These are phyloP conservation scores for Spiraea crenata DNA, from an alignment of 331 rosid genomes.

Conservation along the genomic window DNA sequence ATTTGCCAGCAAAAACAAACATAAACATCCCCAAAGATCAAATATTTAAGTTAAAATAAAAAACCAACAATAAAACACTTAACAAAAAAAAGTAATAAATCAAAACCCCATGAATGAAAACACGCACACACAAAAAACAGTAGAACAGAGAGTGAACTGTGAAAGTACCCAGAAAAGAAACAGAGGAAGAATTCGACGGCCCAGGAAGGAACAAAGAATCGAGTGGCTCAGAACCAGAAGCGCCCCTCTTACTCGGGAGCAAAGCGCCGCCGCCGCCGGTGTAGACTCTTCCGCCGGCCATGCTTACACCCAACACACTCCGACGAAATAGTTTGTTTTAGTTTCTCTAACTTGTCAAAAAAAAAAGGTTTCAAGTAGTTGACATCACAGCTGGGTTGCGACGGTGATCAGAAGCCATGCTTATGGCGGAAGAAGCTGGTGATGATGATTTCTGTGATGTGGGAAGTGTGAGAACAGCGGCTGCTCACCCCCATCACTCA, in stretches of 20 bases:
- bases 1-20: no score
- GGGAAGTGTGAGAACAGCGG: slow-evolving; percentile 93
- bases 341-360: not conserved
- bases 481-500: slow-evolving; percentile 92
- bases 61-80: not conserved
- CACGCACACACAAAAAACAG: not conserved
- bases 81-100: not conserved
- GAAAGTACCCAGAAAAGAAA: slow-evolving; percentile 38
- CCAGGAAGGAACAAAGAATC: slow-evolving; percentile 59
- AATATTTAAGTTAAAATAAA: not conserved
- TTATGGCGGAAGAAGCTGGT: slow-evolving; percentile 99
- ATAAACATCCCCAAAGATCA: not conserved
- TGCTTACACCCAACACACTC: slow-evolving; percentile 13
- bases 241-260: slow-evolving; percentile 46
- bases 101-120: not conserved
- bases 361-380: no score
- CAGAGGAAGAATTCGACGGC: slow-evolving; percentile 41
- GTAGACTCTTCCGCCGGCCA: slow-evolving; percentile 54
- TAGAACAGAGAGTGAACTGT: slow-evolving; percentile 7
- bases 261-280: slow-evolving; percentile 27
- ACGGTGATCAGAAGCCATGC: not conserved
- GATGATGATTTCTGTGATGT: slow-evolving; percentile 91
- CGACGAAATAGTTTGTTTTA: not conserved
- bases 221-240: slow-evolving; percentile 45
- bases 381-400: not conserved